These are phyloP conservation scores for Graphiopsis chlorocephala DNA, from an alignment of 2,329 filamentous ascomycete genomes.

Conservation along the genomic window DNA sequence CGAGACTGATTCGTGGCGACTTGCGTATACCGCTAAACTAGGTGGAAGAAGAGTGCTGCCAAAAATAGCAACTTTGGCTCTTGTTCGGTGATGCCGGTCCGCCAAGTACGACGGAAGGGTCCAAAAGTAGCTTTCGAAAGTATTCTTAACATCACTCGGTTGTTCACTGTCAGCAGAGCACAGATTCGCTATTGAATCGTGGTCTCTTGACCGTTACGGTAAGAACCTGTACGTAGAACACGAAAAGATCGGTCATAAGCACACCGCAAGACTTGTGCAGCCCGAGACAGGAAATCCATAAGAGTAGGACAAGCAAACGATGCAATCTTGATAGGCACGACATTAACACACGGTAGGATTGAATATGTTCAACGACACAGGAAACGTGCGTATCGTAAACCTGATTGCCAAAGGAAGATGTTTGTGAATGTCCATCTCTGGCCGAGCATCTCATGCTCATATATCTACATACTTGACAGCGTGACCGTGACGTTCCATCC, in stretches of 20 bases:
- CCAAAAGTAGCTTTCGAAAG: neutral
- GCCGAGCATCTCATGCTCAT: neutral
- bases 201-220: neutral
- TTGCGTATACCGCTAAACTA: neutral
- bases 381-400: neutral
- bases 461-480: neutral
- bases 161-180: neutral
- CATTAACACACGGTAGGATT: neutral
- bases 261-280: neutral
- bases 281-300: neutral
- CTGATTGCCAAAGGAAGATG: neutral
- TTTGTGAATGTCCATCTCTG: neutral
- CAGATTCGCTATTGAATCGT: neutral
- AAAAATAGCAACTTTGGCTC: slow-evolving; percentile 4
- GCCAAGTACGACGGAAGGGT: neutral
- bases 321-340: neutral
- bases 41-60: neutral
- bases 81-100: neutral
- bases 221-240: neutral
- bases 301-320: neutral
- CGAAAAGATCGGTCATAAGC: neutral
- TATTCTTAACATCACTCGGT: neutral
- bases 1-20: neutral
- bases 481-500: neutral
- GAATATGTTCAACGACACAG: neutral